Evolutionary conservation across 2,329 filamentous ascomycete genomes (phyloP), one percentile per base, ranked within the genome.

Genomic region (Ophiostoma sp.): DNA sequence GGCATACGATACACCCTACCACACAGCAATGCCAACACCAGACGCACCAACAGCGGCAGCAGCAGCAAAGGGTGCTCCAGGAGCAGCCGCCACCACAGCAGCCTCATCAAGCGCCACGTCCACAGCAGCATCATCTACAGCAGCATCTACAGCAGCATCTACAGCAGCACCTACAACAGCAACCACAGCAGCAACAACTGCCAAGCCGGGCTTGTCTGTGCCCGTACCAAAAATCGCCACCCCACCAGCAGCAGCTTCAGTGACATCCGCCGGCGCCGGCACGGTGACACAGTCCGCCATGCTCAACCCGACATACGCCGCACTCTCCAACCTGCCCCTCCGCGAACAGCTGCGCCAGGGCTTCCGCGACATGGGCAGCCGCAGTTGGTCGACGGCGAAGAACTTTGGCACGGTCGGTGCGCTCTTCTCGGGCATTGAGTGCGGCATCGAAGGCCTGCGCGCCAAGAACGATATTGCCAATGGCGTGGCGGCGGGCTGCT

Each of bases 371-470:
- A 98, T 99, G 94, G 95, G 95, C 74, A 81, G 85, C 73, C 88
- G 92, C 15, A 94, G 92, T 4, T 92, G 85, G 80, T 90, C 89
- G 73, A 92, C 90, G 67, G 95, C 94, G 69, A 95, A 94, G 82
- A 98, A 96, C 83, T 99, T 99, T 78, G 94, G 92, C 73, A 90
- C 94, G 75, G 93, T 99, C 67, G 95, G 95, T 76, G 91, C 92
- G 2, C 86, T 98, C 27, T 99, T 96, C 82, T 87, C 89, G 20
- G 94, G 94, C 57, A 96, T 95, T 69, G 95, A 99, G 81, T 99
- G 95, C 82, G 93, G 92, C 74, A 93, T 99, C 77, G 95, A 99
- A 80, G 94, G 94, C 0, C 85, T 92, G 76, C 87, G 95, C 39
- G 95, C 94, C 31, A 97, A 96, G 83, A 97, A 98, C 80, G 95